Evolutionary conservation across 139 green algal genomes (phyloP), one percentile per base, ranked within the genome.

Genomic region (Chlorella sp.): DNA sequence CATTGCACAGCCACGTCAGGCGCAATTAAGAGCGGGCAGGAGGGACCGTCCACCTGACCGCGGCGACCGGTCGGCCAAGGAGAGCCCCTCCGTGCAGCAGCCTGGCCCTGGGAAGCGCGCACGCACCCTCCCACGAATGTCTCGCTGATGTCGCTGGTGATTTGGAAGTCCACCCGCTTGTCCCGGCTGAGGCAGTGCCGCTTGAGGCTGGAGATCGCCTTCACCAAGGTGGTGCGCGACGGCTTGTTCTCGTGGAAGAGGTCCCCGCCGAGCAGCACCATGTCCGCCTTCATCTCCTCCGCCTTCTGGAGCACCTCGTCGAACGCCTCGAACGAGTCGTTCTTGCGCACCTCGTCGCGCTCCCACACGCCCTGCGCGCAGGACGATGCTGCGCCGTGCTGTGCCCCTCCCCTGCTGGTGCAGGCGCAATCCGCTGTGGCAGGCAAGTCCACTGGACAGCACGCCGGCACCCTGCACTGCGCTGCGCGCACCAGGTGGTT

Each of bases 211-310:
- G 91, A 72, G 24, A 98, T 94, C 6, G 91, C 80, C 26, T 87
- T 85, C 23, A 96, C 85, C 23, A 97, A 66, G 20, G 84, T 90
- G 20, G 62, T 29, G 32, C 90, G 79, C 2, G 82, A 91, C 27
- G 94, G 94, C 81, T 96, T 97, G 87, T 98, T 98, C 69, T 98
- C 93, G 76, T 99, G 94, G 80, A 99, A 99, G 2, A 99, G 82
- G 82, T 99, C 95, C 1, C 95, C 95, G 22, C 91, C 95, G 55
- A 99, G 90, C 64, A 99, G 85, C 67, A 99, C 84, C 30, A 92
- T 67, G 83, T 99, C 95, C 20, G 89, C 95, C 29, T 85, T 79
- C 69, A 65, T 70, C 10, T 78, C 67, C n/a, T 49, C 59, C 31
- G 60, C 63, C 5, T 66, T 69, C 70, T 32, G 51, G 69, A 97